Base-by-base conservation (phyloP, 2,329 filamentous ascomycete species). In the Apiospora phragmitis region DNA sequence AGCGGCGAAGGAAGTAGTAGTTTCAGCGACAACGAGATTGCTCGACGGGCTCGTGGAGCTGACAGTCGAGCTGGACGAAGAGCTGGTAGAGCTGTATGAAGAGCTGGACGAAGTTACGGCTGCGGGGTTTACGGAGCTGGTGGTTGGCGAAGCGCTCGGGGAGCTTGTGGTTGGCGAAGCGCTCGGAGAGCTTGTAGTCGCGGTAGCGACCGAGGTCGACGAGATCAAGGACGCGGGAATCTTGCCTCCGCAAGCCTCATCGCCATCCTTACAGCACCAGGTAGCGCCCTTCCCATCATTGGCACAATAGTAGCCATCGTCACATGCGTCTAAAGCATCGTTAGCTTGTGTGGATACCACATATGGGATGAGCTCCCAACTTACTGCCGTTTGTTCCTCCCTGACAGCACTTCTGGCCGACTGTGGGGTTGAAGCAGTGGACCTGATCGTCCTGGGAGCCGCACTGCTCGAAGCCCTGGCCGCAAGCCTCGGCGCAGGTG, bases 241-340 rank as follows among this genome's bases (percentile, higher is more conserved):
- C 42, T 84, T 81, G 69, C 87, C 80, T 62, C 78, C 80, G 74
- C 86, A 86, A 41, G 81, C 83, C 68, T 81, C 80, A 70, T 89
- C 89, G 80, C 90, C 92, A 65, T 86, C 80, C 35, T 79, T 80
- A 80, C 90, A 92, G 83, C 90, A 92, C 83, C 87, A 87, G 43
- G 89, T 90, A 70, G 84, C 81, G 69, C 81, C 79, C 62, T 79
- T 75, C 68, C 80, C 78, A 77, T 90, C 85, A 74, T 85, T 82
- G n/a, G 88, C 85, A 82, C 90, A 92, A 83, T 88, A 91, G 83
- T 87, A 92, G 67, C 88, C 88, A 21, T 81, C 78, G 42, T 89
- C 85, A 79, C 90, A 92, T 42, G 89, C 88, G 80, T 89, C 89
- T 90, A 68, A 38, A 69, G 18, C n/a, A 1, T 11, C 8, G 67